Percentiles rank a stretch among this genome's conserved stretches.
Conservation (phyloP, 352 stramenopile genomes). For the Nothophytophthora sp. region DNA sequence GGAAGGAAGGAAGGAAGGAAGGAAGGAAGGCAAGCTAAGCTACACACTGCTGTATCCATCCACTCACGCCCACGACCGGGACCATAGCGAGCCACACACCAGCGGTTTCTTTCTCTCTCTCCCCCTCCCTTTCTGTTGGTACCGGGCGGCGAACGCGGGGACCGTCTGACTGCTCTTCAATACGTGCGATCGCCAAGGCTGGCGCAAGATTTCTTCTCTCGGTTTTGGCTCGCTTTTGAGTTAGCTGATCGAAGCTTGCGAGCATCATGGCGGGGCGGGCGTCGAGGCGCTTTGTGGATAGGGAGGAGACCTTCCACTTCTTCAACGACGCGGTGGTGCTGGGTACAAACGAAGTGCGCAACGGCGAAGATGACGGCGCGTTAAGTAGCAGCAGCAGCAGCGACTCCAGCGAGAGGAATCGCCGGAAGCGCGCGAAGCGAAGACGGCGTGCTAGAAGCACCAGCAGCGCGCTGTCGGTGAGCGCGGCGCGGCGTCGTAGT, state of each 20-base stretch:
- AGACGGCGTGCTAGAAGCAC: constrained; percentile 11
- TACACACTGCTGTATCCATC: no score
- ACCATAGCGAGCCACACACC: no score
- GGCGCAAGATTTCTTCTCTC: no score
- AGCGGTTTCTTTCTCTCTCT: no score
- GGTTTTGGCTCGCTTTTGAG: no score
- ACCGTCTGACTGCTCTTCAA: no score
- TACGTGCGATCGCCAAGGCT: no score
- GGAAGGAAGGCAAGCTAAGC: no score
- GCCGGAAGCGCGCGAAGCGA: constrained; percentile 6
- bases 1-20: no score
- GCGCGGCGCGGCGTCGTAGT: constrained; percentile 21
- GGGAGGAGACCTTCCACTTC: constrained; percentile 66
- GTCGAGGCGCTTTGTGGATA: constrained; percentile 42
- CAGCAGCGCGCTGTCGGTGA: constrained; percentile 26
- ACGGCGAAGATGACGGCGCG: constrained; percentile 15
- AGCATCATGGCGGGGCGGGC: constrained; percentile 3
- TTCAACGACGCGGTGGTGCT: constrained; percentile 66
- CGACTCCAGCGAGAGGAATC: constrained; percentile 13
- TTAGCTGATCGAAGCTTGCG: neutral
- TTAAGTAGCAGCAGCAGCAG: constrained; percentile 15
- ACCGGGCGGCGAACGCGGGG: no score
- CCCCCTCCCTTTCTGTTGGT: no score
- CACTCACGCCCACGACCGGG: no score
- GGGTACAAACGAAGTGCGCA: constrained; percentile 61